Base-by-base conservation (phyloP, 2,329 filamentous ascomycete species). In the Pseudogymnoascus sp. region DNA sequence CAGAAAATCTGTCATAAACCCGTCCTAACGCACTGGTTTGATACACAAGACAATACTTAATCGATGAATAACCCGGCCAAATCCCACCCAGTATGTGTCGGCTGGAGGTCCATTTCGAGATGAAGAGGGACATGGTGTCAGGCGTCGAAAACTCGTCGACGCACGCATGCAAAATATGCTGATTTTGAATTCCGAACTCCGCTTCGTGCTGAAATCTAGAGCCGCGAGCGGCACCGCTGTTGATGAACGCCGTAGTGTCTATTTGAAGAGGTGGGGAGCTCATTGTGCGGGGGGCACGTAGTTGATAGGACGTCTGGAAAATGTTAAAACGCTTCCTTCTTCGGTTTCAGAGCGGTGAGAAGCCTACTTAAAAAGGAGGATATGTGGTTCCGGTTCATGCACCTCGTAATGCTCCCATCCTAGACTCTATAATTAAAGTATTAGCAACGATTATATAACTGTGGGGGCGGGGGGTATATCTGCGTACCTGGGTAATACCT, bases 371-470 rank as follows among this genome's bases (percentile, higher is more conserved):
- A 99, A 99, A 30, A 99, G 83, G 60, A 99, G 82, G 70, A 99
- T 99, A 74, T 99, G 94, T 65, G 94, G 94, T 77, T 99, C 94
- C 41, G 94, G 94, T 74, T 97, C 94, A 74, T 99, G 94, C 59
- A 99, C 94, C 75, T 99, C 94, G 73, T 99, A 99, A 74, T 99
- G 94, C 74, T 97, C 92, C 94, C 94, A 99, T 61, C 94, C 94
- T 69, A 99, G 79, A 78, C 92, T 97, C 92, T 97, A 71, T 57
- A 45, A 10, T 21, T 38, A 59, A 45, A 59, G 13, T 33, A 38
- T 59, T 57, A 28, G 37, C 37, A 58, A 59, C 23, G 9, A 38
- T 41, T 64, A 58, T 65, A 63, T 30, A 30, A 30, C 21, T 55
- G 19, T 45, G n/a, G 45, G 26, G 45, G 45, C 1, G 15, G 45